Evolutionary conservation across 345 rosid species (phyloP).

Genomic region (Rhodamnia argentea): DNA sequence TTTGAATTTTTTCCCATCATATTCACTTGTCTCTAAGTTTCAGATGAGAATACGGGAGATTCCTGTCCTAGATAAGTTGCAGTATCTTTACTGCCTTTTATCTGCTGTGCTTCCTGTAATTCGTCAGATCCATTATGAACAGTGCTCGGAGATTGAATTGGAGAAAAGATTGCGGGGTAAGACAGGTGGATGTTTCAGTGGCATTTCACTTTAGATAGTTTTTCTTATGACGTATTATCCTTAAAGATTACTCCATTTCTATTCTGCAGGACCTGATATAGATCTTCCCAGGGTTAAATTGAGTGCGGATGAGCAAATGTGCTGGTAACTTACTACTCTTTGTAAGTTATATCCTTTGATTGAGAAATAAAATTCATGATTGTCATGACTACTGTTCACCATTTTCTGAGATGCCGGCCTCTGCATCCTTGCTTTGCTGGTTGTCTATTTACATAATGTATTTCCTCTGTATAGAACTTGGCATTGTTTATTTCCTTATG

Average conservation of each 20-base stretch:
- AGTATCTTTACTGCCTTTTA: conserved; percentile 63
- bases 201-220: not conserved
- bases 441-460: not conserved
- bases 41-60: conserved; percentile 74
- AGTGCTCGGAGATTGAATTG: conserved; percentile 76
- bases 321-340: conserved; percentile 56
- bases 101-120: conserved; percentile 87
- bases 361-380: not conserved
- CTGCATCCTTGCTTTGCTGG: not conserved
- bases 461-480: not conserved
- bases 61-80: conserved; percentile 78
- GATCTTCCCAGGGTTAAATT: conserved; percentile 72
- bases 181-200: conserved; percentile 5
- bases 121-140: conserved; percentile 77
- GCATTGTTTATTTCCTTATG: not conserved
- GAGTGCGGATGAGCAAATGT: conserved; percentile 98
- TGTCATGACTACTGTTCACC: not conserved
- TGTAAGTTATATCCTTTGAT: not conserved
- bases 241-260: not conserved
- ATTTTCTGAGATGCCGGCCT: not conserved
- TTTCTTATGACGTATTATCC: not conserved
- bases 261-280: conserved; percentile 55
- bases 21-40: conserved; percentile 9
- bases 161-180: conserved; percentile 76
- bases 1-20: not conserved